Evolutionary conservation across 176 grass and related monocot species (phyloP), one percentile per base, ranked within the genome.

Genomic region (Alopecurus myosuroides): DNA sequence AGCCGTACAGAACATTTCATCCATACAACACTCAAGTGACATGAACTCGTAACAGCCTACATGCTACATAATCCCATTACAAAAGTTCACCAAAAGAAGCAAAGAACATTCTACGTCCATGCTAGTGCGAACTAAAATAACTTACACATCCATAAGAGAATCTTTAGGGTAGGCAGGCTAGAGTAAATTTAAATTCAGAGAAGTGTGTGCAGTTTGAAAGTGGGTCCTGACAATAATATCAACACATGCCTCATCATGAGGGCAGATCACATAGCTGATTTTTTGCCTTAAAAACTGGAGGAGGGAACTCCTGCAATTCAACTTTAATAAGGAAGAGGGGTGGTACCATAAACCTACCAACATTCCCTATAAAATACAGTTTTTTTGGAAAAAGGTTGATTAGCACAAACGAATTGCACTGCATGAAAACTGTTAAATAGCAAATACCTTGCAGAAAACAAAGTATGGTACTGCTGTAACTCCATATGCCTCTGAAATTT

Each of bases 391-490:
- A 8, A 74, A 46, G 11, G 68, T 88, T 20, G 9, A 77, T 51
- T 19, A 81, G 48, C 18, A 29, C 18, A 34, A 62, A 61, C 18
- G 0, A 84, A 65, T 6, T 45, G 12, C 35, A 74, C 66, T 36
- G 18, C 15, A 17, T 4, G 4, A 39, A 1, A 68, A 63, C 44
- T 84, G 34, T 9, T 9, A 55, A 72, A 72, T 86, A 98, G 48
- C 2, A 48, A 73, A 77, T 90, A 98, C 97, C 97, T 99, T 99
- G 81, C 80, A 95, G 85, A 99, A 94, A 71, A 90, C 89, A 91
- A 99, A 96, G 87, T 91, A 96, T 51, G 97, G 97, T 51, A 99
- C 97, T 15, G 97, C 91, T 74, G 97, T 48, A 87, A 99, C 91
- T 51, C 91, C 83, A 88, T 94, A 96, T 55, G 86, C 86, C 77